Evolutionary conservation across 805 yeast genomes (phyloP), one percentile per base, ranked within the genome.

Genomic region (Pichia paraexigua): DNA sequence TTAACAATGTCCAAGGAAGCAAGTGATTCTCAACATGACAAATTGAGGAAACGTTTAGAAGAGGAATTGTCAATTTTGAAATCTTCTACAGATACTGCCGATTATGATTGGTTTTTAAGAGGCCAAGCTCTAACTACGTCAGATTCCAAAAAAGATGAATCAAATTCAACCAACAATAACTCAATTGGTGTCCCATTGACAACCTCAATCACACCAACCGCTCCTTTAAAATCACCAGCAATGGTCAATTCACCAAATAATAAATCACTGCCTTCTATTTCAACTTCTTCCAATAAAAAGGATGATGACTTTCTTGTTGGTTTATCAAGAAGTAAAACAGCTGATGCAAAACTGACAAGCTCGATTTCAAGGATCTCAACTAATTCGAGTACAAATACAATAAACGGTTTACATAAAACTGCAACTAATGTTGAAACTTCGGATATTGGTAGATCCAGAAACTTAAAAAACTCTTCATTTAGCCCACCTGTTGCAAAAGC

Each of bases 51-150:
- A 32, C 49, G 69, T 21, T 57, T 66, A 2, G 66, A 64, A 46
- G 57, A 57, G 24, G 70, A 66, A 51, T 53, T 66, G 8, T 49
- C 59, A 10, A 49, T 43, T 4, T 37, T 52, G 7, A 53, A 50
- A 18, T 50, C 57, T 2, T 13, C 60, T 6, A 41, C 65, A 18
- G 70, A 64, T 12, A 43, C 53, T 2, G 54, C 56, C 0, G 70
- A 66, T 39, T 58, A 58, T 41, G 69, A 66, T 46, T 66, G 70
- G 70, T 64, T 65, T 47, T 47, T 66, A 27, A 56, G 63, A 41
- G 60, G 44, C 28, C 32, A 24, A 18, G 12, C 44, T 12, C n/a
- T 27, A 21, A 20, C 10, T 40, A 28, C 20, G 11, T 1, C 58
- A 8, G 43, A 61, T 15, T 49, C 53, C 22, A 50, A 53, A 11